Base-by-base conservation (phyloP, 495 filamentous ascomycete species). In the Hypoxylon trugodes region DNA sequence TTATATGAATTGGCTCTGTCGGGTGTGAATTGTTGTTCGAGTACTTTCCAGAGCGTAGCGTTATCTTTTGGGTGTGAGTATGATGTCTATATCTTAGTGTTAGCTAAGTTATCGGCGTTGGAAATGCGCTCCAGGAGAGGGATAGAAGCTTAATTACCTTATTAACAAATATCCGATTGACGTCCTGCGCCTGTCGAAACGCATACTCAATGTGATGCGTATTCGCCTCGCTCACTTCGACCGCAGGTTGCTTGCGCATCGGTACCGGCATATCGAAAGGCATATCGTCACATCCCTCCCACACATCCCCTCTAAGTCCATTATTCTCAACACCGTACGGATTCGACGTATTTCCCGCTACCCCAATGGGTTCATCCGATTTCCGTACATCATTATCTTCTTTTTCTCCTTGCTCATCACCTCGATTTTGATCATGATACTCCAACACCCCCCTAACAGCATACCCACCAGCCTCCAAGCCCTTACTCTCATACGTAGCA, bases 211-310 rank as follows among this genome's bases (percentile, higher is more conserved):
- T 67, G 4, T 71, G 71, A 53, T 69, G 69, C 45, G 32, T 67
- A 46, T 73, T 73, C 28, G 58, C 55, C 53, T 66, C 65, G 22
- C 42, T 65, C 7, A 71, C 63, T 1, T 71, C 49, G 22, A 68
- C 55, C 4, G 69, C 71, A 8, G 52, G 50, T 2, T 62, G 54
- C 42, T 41, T 49, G 18, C 71, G 66, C 69, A 71, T 69, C 16
- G 71, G 71, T 41, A 38, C 53, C 8, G 71, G 66, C 63, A 73
- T 59, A 18, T 73, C 71, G 38, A 73, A 73, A 1, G 69, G 71
- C 71, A 73, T 73, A n/a, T 73, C 71, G 21, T 66, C 60, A 37
- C 71, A 73, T 3, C 71, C 71, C 53, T 73, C 71, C 71, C 71
- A 73, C 16, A 63, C 52, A n/a, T 71, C 69, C 0, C 69, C 71